Evolutionary conservation across 768 basidiomycete genomes (phyloP).

Genomic region (Auricularia auricula-judae): DNA sequence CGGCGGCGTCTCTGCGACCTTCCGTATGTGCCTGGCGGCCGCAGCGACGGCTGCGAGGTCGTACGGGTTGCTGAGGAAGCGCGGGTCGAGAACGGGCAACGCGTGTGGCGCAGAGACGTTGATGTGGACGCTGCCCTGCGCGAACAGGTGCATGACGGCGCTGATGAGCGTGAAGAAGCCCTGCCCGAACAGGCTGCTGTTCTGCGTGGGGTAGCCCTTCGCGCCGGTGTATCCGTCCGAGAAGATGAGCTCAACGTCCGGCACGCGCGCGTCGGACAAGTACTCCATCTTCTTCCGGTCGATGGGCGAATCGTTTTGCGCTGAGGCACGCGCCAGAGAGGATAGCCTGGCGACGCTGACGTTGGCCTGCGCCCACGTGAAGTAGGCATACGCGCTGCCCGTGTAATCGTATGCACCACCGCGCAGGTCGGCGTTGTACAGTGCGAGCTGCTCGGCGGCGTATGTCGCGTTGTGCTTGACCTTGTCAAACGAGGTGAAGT

Average conservation of each 20-base stretch:
- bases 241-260: neutral
- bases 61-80: constrained; percentile 22
- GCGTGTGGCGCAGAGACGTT: constrained; percentile 22
- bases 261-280: neutral
- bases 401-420: neutral
- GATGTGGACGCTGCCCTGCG: constrained; percentile 14
- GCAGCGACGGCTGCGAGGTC: constrained; percentile 41
- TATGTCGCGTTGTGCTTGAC: neutral
- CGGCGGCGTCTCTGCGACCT: constrained; percentile 39
- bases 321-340: neutral
- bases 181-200: too few relatives aligned
- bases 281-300: neutral
- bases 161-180: neutral
- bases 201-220: neutral
- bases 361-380: neutral
- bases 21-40: constrained; percentile 51
- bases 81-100: constrained; percentile 31
- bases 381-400: neutral
- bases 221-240: neutral
- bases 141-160: neutral
- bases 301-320: neutral
- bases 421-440: neutral
- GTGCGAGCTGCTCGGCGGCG: neutral
- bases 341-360: neutral
- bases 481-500: constrained; percentile 3